Percentiles rank a stretch among this genome's conserved stretches.
These are phyloP conservation scores for Moniliophthora roreri DNA, from an alignment of 1,284 basidiomycete genomes.

Conservation along the genomic window DNA sequence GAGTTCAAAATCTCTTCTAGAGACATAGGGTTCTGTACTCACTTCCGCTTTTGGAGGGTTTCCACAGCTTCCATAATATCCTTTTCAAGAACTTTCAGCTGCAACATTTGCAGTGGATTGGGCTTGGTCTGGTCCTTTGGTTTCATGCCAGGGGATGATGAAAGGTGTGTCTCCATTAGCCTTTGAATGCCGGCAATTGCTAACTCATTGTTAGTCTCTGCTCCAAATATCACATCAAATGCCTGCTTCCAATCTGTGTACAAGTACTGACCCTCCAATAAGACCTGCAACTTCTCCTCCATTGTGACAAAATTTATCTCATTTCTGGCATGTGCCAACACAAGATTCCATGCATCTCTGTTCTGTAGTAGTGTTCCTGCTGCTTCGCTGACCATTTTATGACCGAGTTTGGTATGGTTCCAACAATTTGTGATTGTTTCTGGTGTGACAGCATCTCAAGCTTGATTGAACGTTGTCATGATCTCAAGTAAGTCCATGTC, in stretches of 20 bases:
- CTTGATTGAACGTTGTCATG: background rate
- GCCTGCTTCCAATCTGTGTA: no score
- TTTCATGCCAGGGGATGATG: background rate
- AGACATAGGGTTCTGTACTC: background rate
- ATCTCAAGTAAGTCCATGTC: conserved; percentile 7
- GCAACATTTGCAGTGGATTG: background rate
- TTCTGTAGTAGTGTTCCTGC: background rate
- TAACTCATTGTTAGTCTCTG: no score
- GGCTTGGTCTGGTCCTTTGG: background rate
- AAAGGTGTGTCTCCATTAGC: background rate
- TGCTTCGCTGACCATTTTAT: background rate
- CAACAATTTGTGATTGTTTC: conserved; percentile 11
- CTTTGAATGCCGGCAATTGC: no score
- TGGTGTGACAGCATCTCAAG: conserved; percentile 6
- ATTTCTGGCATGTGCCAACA: background rate
- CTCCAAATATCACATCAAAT: no score
- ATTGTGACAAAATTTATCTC: no score
- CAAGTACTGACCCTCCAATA: no score
- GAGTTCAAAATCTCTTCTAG: background rate
- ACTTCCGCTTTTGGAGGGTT: background rate
- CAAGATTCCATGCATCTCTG: background rate
- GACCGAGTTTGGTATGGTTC: conserved; percentile 6
- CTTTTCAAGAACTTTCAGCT: background rate
- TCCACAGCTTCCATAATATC: background rate
- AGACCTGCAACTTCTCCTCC: no score